These are phyloP conservation scores for Pichia eremophila DNA, from an alignment of 805 yeast genomes.

Conservation along the genomic window DNA sequence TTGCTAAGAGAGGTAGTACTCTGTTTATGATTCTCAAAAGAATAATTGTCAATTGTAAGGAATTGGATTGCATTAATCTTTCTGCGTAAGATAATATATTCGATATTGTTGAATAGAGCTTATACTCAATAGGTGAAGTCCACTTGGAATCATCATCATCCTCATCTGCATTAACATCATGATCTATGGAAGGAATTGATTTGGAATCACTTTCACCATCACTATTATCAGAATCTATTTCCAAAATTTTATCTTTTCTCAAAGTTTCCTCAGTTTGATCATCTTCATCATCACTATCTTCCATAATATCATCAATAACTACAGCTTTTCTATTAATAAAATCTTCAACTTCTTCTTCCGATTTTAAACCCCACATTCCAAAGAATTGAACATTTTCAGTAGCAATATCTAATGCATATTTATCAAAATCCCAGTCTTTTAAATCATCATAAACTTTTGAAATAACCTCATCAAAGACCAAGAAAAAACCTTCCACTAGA, in stretches of 20 bases:
- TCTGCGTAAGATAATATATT: slow-evolving; percentile 64
- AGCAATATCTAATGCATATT: slow-evolving; percentile 10
- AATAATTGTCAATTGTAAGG: slow-evolving; percentile 37
- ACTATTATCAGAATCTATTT: slow-evolving; percentile 29
- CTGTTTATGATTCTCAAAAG: slow-evolving; percentile 41
- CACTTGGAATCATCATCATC: slow-evolving; percentile 36
- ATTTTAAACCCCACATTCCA: slow-evolving; percentile 54
- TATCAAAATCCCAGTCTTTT: slow-evolving; percentile 18
- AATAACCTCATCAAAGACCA: slow-evolving; percentile 55
- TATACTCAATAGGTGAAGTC: slow-evolving; percentile 58
- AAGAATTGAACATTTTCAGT: slow-evolving; percentile 23
- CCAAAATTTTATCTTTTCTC: slow-evolving; percentile 18
- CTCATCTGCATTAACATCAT: slow-evolving; percentile 9
- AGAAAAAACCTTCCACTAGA: slow-evolving; percentile 64
- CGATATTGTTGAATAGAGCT: slow-evolving; percentile 48
- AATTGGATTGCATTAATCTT: slow-evolving; percentile 49
- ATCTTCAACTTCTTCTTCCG: slow-evolving; percentile 33
- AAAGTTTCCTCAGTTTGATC: slow-evolving; percentile 12
- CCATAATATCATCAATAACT: slow-evolving; percentile 14
- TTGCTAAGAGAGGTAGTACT: slow-evolving; percentile 44
- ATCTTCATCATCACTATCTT: slow-evolving; percentile 11
- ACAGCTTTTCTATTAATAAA: slow-evolving; percentile 32
- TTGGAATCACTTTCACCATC: slow-evolving; percentile 29
- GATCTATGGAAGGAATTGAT: slow-evolving; percentile 11
- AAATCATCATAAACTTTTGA: slow-evolving; percentile 37